Evolutionary conservation across 306 rosid species (phyloP).

Genomic region (Quercus robur): DNA sequence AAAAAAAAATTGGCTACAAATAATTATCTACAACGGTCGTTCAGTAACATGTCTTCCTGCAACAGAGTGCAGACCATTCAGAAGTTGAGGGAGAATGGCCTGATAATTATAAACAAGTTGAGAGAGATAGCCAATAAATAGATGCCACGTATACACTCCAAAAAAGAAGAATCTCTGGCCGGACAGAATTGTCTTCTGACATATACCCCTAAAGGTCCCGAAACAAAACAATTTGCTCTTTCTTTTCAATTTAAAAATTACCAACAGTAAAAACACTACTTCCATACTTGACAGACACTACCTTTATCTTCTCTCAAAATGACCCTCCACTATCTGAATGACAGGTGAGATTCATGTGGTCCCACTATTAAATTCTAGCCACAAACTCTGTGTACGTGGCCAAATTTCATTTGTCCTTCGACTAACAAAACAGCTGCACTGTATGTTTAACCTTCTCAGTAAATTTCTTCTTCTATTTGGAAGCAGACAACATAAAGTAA

Average conservation of each 20-base stretch:
- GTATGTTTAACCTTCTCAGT: neutral
- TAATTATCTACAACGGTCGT: too few species aligned
- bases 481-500: neutral
- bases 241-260: neutral
- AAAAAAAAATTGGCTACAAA: too few species aligned
- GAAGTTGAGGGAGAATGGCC: too few species aligned
- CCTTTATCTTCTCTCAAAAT: constrained; percentile 2
- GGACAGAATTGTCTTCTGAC: neutral
- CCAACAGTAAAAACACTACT: constrained; percentile 6
- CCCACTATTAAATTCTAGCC: neutral
- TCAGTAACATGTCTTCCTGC: too few species aligned
- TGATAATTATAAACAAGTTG: too few species aligned
- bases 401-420: neutral
- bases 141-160: too few species aligned
- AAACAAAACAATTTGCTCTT: neutral
- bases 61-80: too few species aligned
- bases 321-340: constrained; percentile 22
- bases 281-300: neutral
- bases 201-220: neutral
- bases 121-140: too few species aligned
- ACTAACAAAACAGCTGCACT: neutral
- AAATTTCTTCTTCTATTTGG: constrained; percentile 4
- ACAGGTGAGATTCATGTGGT: neutral
- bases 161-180: neutral
- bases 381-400: constrained; percentile 13